Base-by-base conservation (phyloP, 2,329 filamentous ascomycete genomes). In the Colletotrichum sp. region DNA sequence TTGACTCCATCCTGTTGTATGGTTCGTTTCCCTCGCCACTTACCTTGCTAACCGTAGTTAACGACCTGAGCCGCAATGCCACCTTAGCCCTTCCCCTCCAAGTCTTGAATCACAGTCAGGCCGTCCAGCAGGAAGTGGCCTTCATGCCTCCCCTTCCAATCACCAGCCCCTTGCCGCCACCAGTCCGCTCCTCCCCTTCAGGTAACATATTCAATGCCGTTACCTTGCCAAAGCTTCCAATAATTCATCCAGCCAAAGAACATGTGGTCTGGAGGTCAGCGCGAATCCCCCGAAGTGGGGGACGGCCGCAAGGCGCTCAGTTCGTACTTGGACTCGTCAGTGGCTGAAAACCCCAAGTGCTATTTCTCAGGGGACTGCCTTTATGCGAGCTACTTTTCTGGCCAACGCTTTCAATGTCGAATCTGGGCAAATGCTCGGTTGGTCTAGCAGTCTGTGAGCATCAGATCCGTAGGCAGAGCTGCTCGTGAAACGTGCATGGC, bases 171-270 rank as follows among this genome's bases (percentile, higher is more conserved):
- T n/a, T 7, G 9, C 39, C 3, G 39, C 9, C 6, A n/a, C 19
- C n/a, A 52, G 44, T 1, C 44, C 44, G 11, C 3, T 52, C 11
- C n/a, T 52, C n/a, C 44, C 12, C n/a, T 25, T 52, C 44, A 52
- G n/a, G 4, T 22, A 1, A 13, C 12, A 0, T 52, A 4, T 48
- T 48, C 3, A 22, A 48, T 2, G n/a, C 3, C 11, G 4, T 48
- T 22, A 5, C 3, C n/a, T 22, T 48, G n/a, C n/a, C 44, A 48
- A 48, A 22, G 6, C 6, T 48, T 48, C 15, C 44, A 8, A 48
- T 11, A 22, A 52, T 4, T 52, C 44, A 52, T 44, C 39, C 9
- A 6, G 5, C 5, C 6, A 13, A 52, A 13, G 11, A 1, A 4
- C 4, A 5, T 22, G 8, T 52, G 44, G 44, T 22, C 44, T 52